Evolutionary conservation across 2,329 filamentous ascomycete genomes (phyloP).

Genomic region (Biscogniauxia sp.): DNA sequence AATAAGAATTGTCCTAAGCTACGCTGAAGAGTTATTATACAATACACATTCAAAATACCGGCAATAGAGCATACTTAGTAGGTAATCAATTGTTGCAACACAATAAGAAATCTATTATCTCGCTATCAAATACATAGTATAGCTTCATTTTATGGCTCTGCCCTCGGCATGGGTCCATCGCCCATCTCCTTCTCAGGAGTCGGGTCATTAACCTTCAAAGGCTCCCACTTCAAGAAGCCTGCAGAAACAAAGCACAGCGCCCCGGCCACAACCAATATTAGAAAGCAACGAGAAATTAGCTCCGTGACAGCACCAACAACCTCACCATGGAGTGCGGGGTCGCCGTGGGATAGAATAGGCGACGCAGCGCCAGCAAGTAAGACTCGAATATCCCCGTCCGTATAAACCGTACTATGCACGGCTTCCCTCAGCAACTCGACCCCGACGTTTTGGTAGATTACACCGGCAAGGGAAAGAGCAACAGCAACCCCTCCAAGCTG

Average conservation of each 20-base stretch:
- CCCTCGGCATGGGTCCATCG: neutral
- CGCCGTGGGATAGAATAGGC: neutral
- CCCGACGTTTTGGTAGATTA: neutral
- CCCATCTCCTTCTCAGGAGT: neutral
- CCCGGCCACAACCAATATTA: neutral
- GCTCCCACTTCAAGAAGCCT: neutral
- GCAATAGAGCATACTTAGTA: too few species aligned
- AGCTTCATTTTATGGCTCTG: neutral
- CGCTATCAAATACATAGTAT: neutral
- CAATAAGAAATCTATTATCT: too few species aligned
- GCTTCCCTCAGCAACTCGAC: neutral
- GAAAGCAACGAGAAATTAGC: neutral
- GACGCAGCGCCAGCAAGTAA: neutral
- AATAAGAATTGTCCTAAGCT: too few species aligned
- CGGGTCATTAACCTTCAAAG: neutral
- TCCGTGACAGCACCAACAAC: neutral
- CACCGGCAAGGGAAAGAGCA: neutral
- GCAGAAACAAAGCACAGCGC: neutral
- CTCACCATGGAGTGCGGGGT: neutral
- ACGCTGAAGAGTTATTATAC: too few species aligned
- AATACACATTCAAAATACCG: too few species aligned
- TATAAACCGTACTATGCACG: neutral
- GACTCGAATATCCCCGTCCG: neutral
- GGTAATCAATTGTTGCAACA: too few species aligned
- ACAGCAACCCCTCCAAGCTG: neutral